These are phyloP conservation scores for Kurtzmaniella fragi DNA, from an alignment of 805 yeast genomes.

Conservation along the genomic window DNA sequence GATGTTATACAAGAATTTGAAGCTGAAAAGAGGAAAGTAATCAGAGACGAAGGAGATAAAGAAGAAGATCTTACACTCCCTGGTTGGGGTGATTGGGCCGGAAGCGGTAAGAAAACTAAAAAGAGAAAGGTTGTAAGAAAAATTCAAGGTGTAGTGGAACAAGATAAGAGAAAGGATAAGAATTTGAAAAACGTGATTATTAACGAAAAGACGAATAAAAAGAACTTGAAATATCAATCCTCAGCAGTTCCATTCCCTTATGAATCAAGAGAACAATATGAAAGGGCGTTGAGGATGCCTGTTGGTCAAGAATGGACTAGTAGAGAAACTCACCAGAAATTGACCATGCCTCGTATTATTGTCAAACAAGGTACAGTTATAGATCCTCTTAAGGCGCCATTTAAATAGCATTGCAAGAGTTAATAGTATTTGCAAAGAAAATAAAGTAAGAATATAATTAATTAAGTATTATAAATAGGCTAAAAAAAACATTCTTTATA, in stretches of 20 bases:
- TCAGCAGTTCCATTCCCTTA: conserved; percentile 92
- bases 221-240: conserved; percentile 79
- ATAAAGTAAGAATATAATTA: no score
- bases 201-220: conserved; percentile 82
- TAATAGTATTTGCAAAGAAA: no score
- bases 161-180: conserved; percentile 74
- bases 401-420: conserved; percentile 39
- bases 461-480: no score
- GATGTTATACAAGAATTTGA: conserved; percentile 82
- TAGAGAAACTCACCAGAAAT: conserved; percentile 76
- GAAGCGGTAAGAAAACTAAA: conserved; percentile 37
- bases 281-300: conserved; percentile 91
- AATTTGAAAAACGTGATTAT: conserved; percentile 77
- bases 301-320: conserved; percentile 96
- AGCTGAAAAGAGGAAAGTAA: conserved; percentile 63
- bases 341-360: conserved; percentile 84
- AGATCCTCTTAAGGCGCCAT: conserved; percentile 88
- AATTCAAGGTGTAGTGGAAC: conserved; percentile 68
- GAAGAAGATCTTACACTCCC: conserved; percentile 83
- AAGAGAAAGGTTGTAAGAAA: conserved; percentile 61
- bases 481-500: no score
- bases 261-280: conserved; percentile 92
- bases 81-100: conserved; percentile 99
- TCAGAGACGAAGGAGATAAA: conserved; percentile 78
- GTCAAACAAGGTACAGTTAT: conserved; percentile 86